A percentile compares a stretch with the other conserved stretches of the same genome.
Conservation (phyloP, 2,329 filamentous ascomycete genomes). For the Ceratocystis cubensis region DNA sequence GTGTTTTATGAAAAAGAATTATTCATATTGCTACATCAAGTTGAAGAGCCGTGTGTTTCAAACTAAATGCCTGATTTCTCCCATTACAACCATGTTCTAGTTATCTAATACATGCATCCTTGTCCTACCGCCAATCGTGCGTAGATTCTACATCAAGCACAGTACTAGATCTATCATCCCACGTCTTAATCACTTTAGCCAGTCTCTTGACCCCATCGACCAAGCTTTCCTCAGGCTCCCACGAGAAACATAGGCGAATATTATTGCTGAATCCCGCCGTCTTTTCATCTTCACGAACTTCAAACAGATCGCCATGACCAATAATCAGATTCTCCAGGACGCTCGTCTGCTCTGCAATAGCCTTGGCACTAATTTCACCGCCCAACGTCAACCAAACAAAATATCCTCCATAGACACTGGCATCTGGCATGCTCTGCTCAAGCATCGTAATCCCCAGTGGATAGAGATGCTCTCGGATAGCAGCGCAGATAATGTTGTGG, state of each 20-base stretch:
- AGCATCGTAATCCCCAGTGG: conserved; percentile 46
- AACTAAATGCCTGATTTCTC: too few species aligned
- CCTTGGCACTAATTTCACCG: conserved; percentile 35
- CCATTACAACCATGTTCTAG: too few species aligned
- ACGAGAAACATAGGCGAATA: conserved; percentile 58
- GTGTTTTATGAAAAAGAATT: background rate
- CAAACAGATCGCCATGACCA: conserved; percentile 57
- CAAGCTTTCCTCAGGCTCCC: conserved; percentile 54
- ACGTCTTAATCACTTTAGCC: conserved; percentile 32
- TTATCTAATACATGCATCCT: background rate
- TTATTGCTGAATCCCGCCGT: conserved; percentile 44
- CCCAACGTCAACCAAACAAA: conserved; percentile 71
- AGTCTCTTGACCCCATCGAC: conserved; percentile 56
- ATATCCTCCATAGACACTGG: conserved; percentile 59
- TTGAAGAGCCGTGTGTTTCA: too few species aligned
- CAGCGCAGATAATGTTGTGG: conserved; percentile 41
- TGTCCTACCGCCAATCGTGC: conserved; percentile 12
- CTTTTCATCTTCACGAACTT: conserved; percentile 46
- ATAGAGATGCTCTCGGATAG: conserved; percentile 46
- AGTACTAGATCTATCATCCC: conserved; percentile 25
- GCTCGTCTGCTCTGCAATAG: conserved; percentile 45
- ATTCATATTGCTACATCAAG: too few species aligned
- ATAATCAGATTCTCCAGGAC: conserved; percentile 54
- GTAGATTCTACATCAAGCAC: conserved; percentile 6
- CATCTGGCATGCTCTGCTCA: conserved; percentile 30